phyloP scores from a whole-genome alignment of 768 basidiomycete species.

The Leucocoprinus leucothites region DNA sequence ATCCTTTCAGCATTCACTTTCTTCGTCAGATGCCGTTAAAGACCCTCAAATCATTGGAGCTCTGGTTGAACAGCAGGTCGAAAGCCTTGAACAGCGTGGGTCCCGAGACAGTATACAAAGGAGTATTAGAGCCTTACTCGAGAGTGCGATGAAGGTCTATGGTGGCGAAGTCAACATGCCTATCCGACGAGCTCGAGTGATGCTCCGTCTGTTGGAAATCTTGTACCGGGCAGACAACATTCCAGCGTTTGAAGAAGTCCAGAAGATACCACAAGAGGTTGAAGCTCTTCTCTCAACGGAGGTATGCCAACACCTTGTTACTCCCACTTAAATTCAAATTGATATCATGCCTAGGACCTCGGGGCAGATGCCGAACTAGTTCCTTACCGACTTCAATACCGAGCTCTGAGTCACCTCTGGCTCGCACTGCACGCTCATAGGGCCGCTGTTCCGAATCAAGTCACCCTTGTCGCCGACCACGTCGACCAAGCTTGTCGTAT shows the following conservation, averaged over 20 bases:
- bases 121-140: constrained; percentile 40
- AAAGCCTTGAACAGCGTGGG: constrained; percentile 47
- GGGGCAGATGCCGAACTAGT: constrained; percentile 32
- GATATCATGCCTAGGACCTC: constrained; percentile 23
- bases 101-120: constrained; percentile 55
- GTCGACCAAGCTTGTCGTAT: constrained; percentile 50
- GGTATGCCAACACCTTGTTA: constrained; percentile 28
- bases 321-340: background rate
- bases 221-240: constrained; percentile 32
- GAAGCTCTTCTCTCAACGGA: constrained; percentile 35
- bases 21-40: background rate
- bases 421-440: constrained; percentile 70
- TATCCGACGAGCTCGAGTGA: constrained; percentile 53
- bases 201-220: constrained; percentile 54
- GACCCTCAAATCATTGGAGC: constrained; percentile 38
- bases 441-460: constrained; percentile 39
- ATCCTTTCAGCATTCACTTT: constrained; percentile 34
- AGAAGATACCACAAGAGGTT: constrained; percentile 38
- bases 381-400: constrained; percentile 43
- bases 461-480: constrained; percentile 43
- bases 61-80: constrained; percentile 61
- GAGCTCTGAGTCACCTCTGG: constrained; percentile 60
- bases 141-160: constrained; percentile 52
- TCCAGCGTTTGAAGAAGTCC: constrained; percentile 29
- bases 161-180: constrained; percentile 39